Conservation (phyloP, 2,329 filamentous ascomycete genomes). For the Pseudopyricularia javanii region DNA sequence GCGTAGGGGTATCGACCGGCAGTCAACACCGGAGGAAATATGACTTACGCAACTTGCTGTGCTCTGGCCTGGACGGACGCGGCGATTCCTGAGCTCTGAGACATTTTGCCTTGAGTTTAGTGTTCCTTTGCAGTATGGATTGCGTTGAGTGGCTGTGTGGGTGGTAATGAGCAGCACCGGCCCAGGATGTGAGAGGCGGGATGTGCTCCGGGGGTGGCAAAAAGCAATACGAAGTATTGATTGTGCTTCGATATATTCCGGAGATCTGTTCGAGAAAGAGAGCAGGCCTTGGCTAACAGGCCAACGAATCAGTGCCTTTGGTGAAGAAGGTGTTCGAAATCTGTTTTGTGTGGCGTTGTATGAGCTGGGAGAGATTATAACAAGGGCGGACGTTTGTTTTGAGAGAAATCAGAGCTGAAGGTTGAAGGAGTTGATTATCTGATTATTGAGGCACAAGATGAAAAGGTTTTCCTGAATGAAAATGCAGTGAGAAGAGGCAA, state of each 20-base stretch:
- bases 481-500: too few relatives aligned
- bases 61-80: background rate
- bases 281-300: background rate
- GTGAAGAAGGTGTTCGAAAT: background rate
- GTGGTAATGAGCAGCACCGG: background rate
- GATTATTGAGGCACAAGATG: too few relatives aligned
- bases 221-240: background rate
- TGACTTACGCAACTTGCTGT: conserved; percentile 1
- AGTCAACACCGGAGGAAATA: background rate
- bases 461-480: too few relatives aligned
- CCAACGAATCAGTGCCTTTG: background rate
- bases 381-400: too few relatives aligned
- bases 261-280: background rate
- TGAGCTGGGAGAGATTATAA: too few relatives aligned
- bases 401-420: too few relatives aligned
- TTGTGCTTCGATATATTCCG: background rate
- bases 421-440: too few relatives aligned
- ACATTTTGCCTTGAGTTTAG: background rate
- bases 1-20: background rate
- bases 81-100: background rate
- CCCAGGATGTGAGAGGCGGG: background rate
- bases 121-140: background rate
- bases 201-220: background rate
- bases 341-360: background rate
- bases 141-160: background rate